Percentiles rank a stretch among this genome's conserved stretches.
Conservation (phyloP, 192 early-diverging fungal genomes). For the Backusella circina region DNA sequence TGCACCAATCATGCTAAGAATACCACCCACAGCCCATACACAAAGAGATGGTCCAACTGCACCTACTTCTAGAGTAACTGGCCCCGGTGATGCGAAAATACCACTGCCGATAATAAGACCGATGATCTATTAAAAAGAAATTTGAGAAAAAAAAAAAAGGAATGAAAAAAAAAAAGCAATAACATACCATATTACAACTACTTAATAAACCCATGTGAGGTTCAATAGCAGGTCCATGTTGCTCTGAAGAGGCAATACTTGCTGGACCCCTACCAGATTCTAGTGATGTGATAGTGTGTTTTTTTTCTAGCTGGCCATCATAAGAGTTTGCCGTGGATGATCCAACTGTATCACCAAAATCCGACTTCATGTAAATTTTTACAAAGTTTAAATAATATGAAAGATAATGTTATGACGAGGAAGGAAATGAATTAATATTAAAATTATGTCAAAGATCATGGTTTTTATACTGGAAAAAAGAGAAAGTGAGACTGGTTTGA, state of each 20-base stretch:
- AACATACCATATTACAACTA: slow-evolving; percentile 31
- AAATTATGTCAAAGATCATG: background rate
- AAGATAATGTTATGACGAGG: background rate
- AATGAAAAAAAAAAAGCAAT: background rate
- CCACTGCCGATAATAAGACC: slow-evolving; percentile 78
- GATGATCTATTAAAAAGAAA: slow-evolving; percentile 38
- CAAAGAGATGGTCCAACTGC: slow-evolving; percentile 65
- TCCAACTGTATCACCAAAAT: background rate
- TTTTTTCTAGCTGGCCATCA: background rate
- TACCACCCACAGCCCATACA: slow-evolving; percentile 66
- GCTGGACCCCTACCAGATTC: background rate
- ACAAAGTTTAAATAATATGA: too few species aligned
- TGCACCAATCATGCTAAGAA: slow-evolving; percentile 75
- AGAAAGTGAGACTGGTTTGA: background rate
- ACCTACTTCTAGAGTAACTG: slow-evolving; percentile 56
- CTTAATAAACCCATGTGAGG: slow-evolving; percentile 32
- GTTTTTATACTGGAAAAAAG: slow-evolving; percentile 4
- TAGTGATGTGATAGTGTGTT: slow-evolving; percentile 5
- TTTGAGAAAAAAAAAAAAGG: background rate
- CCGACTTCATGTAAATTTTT: background rate
- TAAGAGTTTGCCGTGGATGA: background rate
- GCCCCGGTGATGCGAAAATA: slow-evolving; percentile 77
- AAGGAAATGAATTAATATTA: too few species aligned
- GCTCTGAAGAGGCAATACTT: background rate
- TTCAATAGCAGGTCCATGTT: background rate